phyloP scores from a whole-genome alignment of 768 basidiomycete species.

The Kondoa malvinella region DNA sequence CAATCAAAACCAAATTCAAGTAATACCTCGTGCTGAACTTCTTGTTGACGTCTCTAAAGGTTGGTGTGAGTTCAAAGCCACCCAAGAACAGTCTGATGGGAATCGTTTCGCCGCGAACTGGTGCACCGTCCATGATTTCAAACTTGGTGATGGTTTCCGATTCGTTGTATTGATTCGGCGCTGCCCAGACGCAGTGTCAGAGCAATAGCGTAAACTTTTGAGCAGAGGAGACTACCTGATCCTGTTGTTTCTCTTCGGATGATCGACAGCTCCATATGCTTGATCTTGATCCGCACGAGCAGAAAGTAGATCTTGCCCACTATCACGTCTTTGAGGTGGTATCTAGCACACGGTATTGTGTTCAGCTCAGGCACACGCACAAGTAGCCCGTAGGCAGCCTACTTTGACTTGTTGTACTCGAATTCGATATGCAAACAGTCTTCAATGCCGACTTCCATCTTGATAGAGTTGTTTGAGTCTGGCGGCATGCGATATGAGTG shows the following conservation, averaged over 20 bases:
- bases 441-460: slow-evolving; percentile 99
- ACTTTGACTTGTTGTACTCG: slow-evolving; percentile 99
- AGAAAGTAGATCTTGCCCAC: slow-evolving; percentile 99
- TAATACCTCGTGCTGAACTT: slow-evolving; percentile 96
- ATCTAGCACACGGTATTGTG: slow-evolving; percentile 40
- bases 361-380: background rate
- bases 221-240: slow-evolving; percentile 31
- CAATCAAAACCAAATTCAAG: slow-evolving; percentile 88
- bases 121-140: slow-evolving; percentile 97
- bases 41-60: slow-evolving; percentile 98
- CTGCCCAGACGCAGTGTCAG: slow-evolving; percentile 26
- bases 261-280: slow-evolving; percentile 97
- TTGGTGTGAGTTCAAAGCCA: slow-evolving; percentile 94
- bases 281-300: slow-evolving; percentile 94
- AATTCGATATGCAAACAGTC: slow-evolving; percentile 98
- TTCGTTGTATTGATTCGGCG: slow-evolving; percentile 99
- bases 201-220: background rate
- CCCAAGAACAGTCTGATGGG: slow-evolving; percentile 95
- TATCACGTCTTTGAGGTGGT: slow-evolving; percentile 96
- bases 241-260: slow-evolving; percentile 95
- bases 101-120: slow-evolving; percentile 94
- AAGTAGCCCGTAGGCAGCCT: slow-evolving; percentile 3
- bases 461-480: slow-evolving; percentile 92
- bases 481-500: slow-evolving; percentile 98
- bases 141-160: slow-evolving; percentile 98